Conservation (phyloP, 352 stramenopile genomes). For the Phytophthora aleatoria region DNA sequence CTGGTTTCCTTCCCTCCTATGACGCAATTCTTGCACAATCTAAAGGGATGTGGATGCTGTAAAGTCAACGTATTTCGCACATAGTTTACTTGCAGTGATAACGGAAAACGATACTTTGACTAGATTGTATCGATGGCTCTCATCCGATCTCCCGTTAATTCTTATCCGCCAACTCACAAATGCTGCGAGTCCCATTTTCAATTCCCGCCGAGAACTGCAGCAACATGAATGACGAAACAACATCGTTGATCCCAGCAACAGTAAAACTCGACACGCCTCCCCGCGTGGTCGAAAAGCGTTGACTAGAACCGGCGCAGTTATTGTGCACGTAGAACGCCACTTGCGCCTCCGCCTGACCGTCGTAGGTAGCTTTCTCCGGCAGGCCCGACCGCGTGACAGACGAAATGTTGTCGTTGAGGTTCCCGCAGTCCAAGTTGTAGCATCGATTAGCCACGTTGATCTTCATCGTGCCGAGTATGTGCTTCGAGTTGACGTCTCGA, state of each 20-base stretch:
- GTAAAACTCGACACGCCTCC: not conserved
- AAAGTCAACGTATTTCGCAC: too few relatives aligned
- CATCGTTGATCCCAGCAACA: slow-evolving; percentile 1
- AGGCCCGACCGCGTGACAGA: too few relatives aligned
- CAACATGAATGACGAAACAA: slow-evolving; percentile 12
- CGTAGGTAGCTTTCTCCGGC: too few relatives aligned
- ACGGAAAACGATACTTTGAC: too few relatives aligned
- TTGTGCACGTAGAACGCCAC: not conserved
- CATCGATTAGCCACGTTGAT: too few relatives aligned
- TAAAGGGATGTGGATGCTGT: too few relatives aligned
- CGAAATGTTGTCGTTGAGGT: too few relatives aligned
- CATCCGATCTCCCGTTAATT: not conserved
- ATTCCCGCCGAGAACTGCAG: slow-evolving; percentile 4
- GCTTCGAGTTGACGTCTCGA: too few relatives aligned
- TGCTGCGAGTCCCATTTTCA: not conserved
- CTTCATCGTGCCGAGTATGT: too few relatives aligned
- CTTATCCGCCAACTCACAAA: not conserved
- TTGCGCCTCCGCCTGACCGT: not conserved
- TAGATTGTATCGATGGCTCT: too few relatives aligned
- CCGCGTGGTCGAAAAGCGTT: not conserved
- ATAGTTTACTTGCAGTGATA: too few relatives aligned
- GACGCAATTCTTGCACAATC: not conserved
- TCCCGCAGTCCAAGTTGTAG: too few relatives aligned
- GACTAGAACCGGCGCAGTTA: not conserved
- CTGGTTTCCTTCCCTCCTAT: not conserved